These are phyloP conservation scores for Harringtonia lauricola DNA, from an alignment of 2,329 filamentous ascomycete species.

Conservation along the genomic window DNA sequence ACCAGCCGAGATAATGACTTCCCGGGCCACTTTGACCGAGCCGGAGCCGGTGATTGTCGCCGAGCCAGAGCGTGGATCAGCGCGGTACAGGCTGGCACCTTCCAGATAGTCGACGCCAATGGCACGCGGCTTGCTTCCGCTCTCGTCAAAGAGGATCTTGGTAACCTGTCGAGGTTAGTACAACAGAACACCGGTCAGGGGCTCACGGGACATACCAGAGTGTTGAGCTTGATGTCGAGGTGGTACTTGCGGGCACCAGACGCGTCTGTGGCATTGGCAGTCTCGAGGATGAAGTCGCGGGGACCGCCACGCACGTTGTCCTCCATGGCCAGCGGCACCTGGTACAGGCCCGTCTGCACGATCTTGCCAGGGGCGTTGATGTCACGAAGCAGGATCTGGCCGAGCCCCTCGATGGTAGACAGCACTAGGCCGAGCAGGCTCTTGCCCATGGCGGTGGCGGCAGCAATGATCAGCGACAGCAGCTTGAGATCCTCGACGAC, in stretches of 20 bases:
- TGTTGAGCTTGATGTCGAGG: slow-evolving; percentile 25
- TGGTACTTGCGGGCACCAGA: slow-evolving; percentile 33
- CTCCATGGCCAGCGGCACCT: slow-evolving; percentile 3
- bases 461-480: slow-evolving; percentile 15
- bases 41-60: slow-evolving; percentile 12
- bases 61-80: slow-evolving; percentile 25
- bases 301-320: slow-evolving; percentile 22
- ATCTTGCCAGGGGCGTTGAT: slow-evolving; percentile 27
- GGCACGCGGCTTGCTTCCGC: slow-evolving; percentile 15
- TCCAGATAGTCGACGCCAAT: slow-evolving; percentile 31
- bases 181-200: not conserved
- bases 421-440: slow-evolving; percentile 36
- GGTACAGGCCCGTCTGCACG: not conserved
- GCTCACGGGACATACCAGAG: slow-evolving; percentile 14
- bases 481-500: slow-evolving; percentile 18
- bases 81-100: slow-evolving; percentile 28
- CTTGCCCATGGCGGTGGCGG: slow-evolving; percentile 17
- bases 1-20: slow-evolving; percentile 24
- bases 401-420: slow-evolving; percentile 43
- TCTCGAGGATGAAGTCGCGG: slow-evolving; percentile 37
- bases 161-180: slow-evolving; percentile 14
- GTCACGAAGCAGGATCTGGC: slow-evolving; percentile 37
- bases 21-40: slow-evolving; percentile 10
- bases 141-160: slow-evolving; percentile 24
- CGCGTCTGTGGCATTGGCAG: slow-evolving; percentile 18